phyloP scores from a whole-genome alignment of 176 grass and related monocot genomes.

The Avena eriantha region DNA sequence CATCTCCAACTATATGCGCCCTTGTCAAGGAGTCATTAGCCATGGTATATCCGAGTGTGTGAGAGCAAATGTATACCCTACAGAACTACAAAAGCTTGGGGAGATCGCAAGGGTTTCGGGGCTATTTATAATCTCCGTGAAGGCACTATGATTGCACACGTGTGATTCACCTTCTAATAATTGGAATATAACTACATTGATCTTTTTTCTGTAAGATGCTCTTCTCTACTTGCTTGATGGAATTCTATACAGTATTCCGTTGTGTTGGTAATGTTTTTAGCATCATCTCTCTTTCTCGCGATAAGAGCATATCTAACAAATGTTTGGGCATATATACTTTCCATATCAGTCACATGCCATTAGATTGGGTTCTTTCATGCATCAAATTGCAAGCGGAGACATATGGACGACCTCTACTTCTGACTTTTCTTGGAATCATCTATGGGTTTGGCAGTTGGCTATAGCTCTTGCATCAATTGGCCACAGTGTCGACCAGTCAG shows the following conservation, averaged over 20 bases:
- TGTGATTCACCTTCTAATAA: slow-evolving; percentile 40
- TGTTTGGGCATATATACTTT: slow-evolving; percentile 26
- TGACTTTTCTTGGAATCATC: slow-evolving; percentile 13
- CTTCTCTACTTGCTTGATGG: slow-evolving; percentile 51
- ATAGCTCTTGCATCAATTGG: not conserved
- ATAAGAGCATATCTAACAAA: slow-evolving; percentile 28
- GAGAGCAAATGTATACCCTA: slow-evolving; percentile 19
- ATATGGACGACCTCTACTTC: not conserved
- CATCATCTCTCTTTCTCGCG: not conserved
- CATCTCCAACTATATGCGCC: slow-evolving; percentile 72
- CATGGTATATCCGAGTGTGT: slow-evolving; percentile 57
- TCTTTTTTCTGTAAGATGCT: slow-evolving; percentile 36
- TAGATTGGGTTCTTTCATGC: slow-evolving; percentile 27
- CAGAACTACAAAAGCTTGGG: slow-evolving; percentile 30
- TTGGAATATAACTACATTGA: slow-evolving; percentile 9
- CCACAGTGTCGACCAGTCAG: not conserved
- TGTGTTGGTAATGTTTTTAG: slow-evolving; percentile 12
- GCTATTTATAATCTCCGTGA: slow-evolving; percentile 48
- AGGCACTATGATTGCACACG: slow-evolving; percentile 3
- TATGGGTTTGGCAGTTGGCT: not conserved
- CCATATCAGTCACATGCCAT: slow-evolving; percentile 8
- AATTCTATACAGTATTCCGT: slow-evolving; percentile 27
- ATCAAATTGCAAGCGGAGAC: not conserved
- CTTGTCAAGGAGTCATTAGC: slow-evolving; percentile 64
- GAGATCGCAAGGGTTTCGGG: slow-evolving; percentile 15